Base-by-base conservation (phyloP, 129 eudicot species). In the Ambrosia artemisiifolia region DNA sequence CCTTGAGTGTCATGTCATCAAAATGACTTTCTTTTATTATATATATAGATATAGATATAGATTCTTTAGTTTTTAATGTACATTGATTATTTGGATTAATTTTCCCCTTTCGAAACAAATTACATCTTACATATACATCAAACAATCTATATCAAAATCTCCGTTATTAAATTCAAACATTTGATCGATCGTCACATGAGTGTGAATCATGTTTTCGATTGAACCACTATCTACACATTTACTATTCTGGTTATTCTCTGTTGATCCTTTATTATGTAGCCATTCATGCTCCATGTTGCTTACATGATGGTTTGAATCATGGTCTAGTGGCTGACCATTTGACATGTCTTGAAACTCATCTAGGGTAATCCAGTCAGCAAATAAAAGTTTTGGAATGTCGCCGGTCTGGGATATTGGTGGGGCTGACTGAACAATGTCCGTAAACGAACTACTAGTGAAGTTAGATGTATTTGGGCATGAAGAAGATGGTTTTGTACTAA, bases 321-420 rank as follows among this genome's bases (percentile, higher is more conserved):
- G 62, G 14, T 40, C 63, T 63, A 48, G 7, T 16, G 75, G 65
- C 12, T 72, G 67, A 46, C 34, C 64, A 28, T 3, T 17, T 18
- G 62, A 51, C 36, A 11, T 49, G 40, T 24, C 61, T 73, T 35
- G 78, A 32, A 62, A 48, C 38, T 71, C 81, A 49, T 87, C 81
- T 14, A 54, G 16, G 12, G 69, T 30, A 13, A 82, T 77, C 92
- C 92, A 87, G 6, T 87, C 88, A 42, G 83, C 83, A 79, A 81
- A 87, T n/a, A 81, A 16, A 71, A 81, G 54, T 65, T 78, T 79
- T 4, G 86, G 92, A 33, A 79, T 28, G 35, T 11, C 50, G 76
- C 73, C 69, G 53, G 50, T 28, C 0, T 48, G 28, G 51, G 63
- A 48, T 47, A 13, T 40, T 16, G 40, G 70, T 73, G 70, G 78